Percentiles rank a stretch among this genome's conserved stretches.
Conservation (phyloP, 2,329 filamentous ascomycete genomes). For the Aspergillus brunneoviolaceus region DNA sequence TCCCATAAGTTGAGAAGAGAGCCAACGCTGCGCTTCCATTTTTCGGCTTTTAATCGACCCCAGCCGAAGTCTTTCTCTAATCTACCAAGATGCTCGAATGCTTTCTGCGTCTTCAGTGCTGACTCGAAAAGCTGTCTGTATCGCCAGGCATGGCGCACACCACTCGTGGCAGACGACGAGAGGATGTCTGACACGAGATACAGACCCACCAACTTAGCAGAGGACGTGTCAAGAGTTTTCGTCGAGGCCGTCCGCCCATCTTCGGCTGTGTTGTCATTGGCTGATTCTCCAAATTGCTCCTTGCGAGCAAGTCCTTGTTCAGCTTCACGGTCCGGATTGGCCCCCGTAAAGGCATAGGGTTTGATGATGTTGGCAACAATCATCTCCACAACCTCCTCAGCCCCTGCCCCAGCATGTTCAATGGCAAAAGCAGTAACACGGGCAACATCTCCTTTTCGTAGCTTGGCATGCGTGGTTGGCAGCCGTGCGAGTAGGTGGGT, state of each 20-base stretch:
- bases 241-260: constrained; percentile 35
- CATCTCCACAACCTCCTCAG: constrained; percentile 88
- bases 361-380: constrained; percentile 77
- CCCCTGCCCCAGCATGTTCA: constrained; percentile 77
- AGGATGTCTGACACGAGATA: constrained; percentile 81
- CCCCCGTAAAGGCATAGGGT: constrained; percentile 71
- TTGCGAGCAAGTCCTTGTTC: constrained; percentile 30
- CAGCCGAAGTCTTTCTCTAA: constrained; percentile 71
- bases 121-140: constrained; percentile 78
- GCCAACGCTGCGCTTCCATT: constrained; percentile 76
- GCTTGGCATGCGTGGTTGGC: constrained; percentile 69
- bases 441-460: constrained; percentile 83
- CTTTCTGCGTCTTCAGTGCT: constrained; percentile 64
- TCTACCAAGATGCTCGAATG: constrained; percentile 73
- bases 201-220: constrained; percentile 74
- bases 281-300: constrained; percentile 34
- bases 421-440: constrained; percentile 86
- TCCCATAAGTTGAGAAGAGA: constrained; percentile 70
- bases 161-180: constrained; percentile 71
- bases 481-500: constrained; percentile 80
- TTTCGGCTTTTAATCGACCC: constrained; percentile 79
- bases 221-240: constrained; percentile 62
- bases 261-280: constrained; percentile 38
- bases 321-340: constrained; percentile 57
- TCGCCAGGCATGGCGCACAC: constrained; percentile 80